Percentiles rank a stretch among this genome's conserved stretches.
These are phyloP conservation scores for Metschnikowia lunata DNA, from an alignment of 805 yeast genomes.

Conservation along the genomic window DNA sequence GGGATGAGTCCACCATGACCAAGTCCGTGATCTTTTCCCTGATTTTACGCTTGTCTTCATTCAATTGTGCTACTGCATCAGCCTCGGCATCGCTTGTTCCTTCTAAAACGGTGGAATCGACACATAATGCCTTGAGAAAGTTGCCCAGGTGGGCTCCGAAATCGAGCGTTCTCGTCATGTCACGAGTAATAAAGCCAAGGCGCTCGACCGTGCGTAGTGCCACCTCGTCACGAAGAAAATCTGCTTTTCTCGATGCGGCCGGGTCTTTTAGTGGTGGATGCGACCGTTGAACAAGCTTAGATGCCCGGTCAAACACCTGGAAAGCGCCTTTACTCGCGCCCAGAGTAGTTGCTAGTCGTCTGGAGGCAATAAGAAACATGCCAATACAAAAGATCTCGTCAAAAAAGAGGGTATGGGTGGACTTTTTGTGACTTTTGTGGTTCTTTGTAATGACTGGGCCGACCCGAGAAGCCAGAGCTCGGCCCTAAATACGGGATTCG, in stretches of 20 bases:
- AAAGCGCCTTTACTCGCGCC: slow-evolving; percentile 20
- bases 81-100: slow-evolving; percentile 30
- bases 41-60: slow-evolving; percentile 51
- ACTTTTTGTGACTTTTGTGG: too few species aligned
- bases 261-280: slow-evolving; percentile 45
- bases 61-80: slow-evolving; percentile 38
- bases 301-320: slow-evolving; percentile 54
- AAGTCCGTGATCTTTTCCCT: slow-evolving; percentile 48
- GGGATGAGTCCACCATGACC: slow-evolving; percentile 64
- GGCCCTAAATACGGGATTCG: too few species aligned
- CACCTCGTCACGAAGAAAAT: slow-evolving; percentile 70
- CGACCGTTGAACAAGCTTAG: slow-evolving; percentile 59
- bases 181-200: slow-evolving; percentile 64
- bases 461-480: too few species aligned
- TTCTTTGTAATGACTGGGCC: too few species aligned
- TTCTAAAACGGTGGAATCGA: slow-evolving; percentile 20
- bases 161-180: slow-evolving; percentile 58
- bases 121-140: slow-evolving; percentile 41
- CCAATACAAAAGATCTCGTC: too few species aligned
- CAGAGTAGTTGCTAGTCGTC: slow-evolving; percentile 13
- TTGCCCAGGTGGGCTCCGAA: slow-evolving; percentile 74
- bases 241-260: slow-evolving; percentile 49
- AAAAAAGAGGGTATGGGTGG: too few species aligned
- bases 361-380: neutral
- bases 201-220: slow-evolving; percentile 72